Conservation (phyloP, 169 alveolate genomes). For the Besnoitia besnoiti region DNA sequence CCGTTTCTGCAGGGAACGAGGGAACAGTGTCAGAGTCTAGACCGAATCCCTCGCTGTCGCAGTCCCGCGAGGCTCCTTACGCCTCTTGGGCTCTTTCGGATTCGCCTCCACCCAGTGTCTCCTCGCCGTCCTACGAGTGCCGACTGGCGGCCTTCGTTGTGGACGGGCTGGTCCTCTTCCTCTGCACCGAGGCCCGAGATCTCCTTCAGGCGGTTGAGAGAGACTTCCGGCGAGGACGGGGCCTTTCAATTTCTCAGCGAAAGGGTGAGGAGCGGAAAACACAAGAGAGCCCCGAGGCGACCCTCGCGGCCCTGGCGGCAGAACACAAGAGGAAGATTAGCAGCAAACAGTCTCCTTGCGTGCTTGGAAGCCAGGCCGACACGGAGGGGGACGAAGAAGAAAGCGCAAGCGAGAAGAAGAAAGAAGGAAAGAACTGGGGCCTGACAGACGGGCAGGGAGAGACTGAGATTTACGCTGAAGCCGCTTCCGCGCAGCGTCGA, state of each 20-base stretch:
- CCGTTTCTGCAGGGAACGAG: not conserved
- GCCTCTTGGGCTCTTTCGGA: not conserved
- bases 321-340: not conserved
- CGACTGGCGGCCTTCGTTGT: slow-evolving; percentile 42
- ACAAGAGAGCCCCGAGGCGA: not conserved
- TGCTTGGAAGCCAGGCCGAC: not conserved
- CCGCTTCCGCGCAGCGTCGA: not conserved
- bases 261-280: not conserved
- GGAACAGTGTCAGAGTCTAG: too few relatives aligned
- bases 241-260: too few relatives aligned
- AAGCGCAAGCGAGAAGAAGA: not conserved
- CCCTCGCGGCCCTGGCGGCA: not conserved
- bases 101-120: not conserved
- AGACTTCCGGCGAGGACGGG: not conserved
- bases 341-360: not conserved
- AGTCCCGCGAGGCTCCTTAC: not conserved
- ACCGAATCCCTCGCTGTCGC: not conserved
- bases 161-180: not conserved
- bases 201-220: not conserved
- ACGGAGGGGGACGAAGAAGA: not conserved
- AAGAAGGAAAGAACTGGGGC: not conserved
- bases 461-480: too few relatives aligned
- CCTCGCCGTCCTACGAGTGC: slow-evolving; percentile 17
- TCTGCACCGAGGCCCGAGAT: not conserved
- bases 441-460: not conserved